Evolutionary conservation across 768 basidiomycete species (phyloP).

Genomic region (Phanerochaete sordida): DNA sequence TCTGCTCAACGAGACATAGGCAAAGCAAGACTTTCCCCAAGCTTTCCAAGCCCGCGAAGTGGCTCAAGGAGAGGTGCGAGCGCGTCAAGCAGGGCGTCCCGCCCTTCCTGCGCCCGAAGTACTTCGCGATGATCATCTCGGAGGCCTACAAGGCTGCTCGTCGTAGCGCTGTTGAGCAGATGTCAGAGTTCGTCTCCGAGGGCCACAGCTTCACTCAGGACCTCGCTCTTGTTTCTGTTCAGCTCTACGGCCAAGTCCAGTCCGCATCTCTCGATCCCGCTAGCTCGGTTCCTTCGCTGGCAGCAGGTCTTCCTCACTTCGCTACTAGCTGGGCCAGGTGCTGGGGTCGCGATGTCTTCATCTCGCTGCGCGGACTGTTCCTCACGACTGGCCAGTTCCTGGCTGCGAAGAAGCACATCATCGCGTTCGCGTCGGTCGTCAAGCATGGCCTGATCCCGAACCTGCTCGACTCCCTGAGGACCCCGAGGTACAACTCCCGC

Average conservation of each 20-base stretch:
- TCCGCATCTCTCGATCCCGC: conserved; percentile 85
- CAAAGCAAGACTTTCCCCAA: conserved; percentile 63
- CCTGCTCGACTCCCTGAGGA: conserved; percentile 83
- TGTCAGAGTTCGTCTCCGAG: conserved; percentile 78
- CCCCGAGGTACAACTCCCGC: conserved; percentile 90
- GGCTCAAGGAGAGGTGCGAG: conserved; percentile 89
- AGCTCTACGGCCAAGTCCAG: conserved; percentile 89
- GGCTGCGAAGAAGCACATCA: conserved; percentile 84
- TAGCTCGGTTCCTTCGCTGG: conserved; percentile 72
- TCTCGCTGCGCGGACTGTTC: conserved; percentile 90
- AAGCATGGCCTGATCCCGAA: conserved; percentile 98
- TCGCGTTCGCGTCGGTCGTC: conserved; percentile 88
- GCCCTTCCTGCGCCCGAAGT: conserved; percentile 91
- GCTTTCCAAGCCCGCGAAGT: conserved; percentile 66
- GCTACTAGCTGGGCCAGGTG: conserved; percentile 90
- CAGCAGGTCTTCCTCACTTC: conserved; percentile 96
- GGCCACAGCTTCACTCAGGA: conserved; percentile 91
- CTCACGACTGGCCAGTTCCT: conserved; percentile 87
- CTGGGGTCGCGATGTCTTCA: conserved; percentile 96
- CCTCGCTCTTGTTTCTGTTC: conserved; percentile 78
- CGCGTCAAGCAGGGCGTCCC: conserved; percentile 71
- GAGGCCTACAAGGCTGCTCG: conserved; percentile 93
- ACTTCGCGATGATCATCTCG: conserved; percentile 88
- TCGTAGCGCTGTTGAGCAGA: conserved; percentile 78
- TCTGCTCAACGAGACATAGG: conserved; percentile 32